Conservation (phyloP, 257 asterid genomes). For the Craterostigma plantagineum region DNA sequence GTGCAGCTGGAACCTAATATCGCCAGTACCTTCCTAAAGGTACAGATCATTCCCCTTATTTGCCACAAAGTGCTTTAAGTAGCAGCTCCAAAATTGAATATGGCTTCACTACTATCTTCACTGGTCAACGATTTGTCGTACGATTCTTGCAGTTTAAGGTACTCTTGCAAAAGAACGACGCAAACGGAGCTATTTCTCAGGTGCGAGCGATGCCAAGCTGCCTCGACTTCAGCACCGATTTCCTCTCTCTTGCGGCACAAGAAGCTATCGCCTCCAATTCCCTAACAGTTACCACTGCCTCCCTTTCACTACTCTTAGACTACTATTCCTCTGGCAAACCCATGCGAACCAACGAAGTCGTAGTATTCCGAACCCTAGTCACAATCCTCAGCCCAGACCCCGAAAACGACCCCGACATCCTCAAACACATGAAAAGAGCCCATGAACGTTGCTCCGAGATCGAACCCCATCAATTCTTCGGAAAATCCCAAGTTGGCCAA, state of each 20-base stretch:
- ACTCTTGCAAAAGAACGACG: slow-evolving; percentile 58
- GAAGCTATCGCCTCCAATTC: slow-evolving; percentile 77
- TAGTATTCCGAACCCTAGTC: slow-evolving; percentile 63
- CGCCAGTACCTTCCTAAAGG: slow-evolving; percentile 87
- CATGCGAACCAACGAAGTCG: slow-evolving; percentile 64
- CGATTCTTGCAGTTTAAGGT: slow-evolving; percentile 65
- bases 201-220: slow-evolving; percentile 84
- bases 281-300: slow-evolving; percentile 57
- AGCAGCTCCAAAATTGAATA: too few species aligned
- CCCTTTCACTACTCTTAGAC: slow-evolving; percentile 51
- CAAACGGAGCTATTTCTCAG: slow-evolving; percentile 48
- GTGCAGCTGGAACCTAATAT: slow-evolving; percentile 89
- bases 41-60: slow-evolving; percentile 14
- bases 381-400: slow-evolving; percentile 48
- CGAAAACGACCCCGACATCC: slow-evolving; percentile 35
- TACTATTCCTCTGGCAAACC: slow-evolving; percentile 50
- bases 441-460: slow-evolving; percentile 42
- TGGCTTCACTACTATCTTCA: background rate
- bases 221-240: slow-evolving; percentile 83
- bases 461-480: slow-evolving; percentile 53
- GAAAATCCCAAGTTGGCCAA: slow-evolving; percentile 66
- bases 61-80: slow-evolving; percentile 2
- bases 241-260: slow-evolving; percentile 82
- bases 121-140: background rate
- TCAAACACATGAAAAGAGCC: slow-evolving; percentile 58